phyloP scores from a whole-genome alignment of 1,284 basidiomycete genomes.

The Marasmius tenuissimus region DNA sequence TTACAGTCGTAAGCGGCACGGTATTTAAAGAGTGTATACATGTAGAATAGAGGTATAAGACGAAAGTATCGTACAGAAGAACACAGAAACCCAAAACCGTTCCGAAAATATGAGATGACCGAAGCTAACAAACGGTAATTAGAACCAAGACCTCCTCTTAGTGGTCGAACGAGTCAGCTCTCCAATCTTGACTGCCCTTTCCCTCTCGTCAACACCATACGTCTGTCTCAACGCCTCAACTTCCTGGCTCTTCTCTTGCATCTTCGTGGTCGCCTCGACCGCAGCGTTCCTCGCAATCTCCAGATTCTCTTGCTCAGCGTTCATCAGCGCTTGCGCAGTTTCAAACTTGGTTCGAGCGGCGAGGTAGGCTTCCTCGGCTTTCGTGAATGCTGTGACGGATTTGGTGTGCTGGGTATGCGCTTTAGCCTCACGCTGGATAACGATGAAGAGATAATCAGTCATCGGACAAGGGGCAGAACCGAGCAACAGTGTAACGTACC shows the following conservation, averaged over 20 bases:
- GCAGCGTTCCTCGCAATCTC: conserved; percentile 45
- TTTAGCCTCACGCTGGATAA: conserved; percentile 44
- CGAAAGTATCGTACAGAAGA: no score
- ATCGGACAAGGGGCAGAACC: neutral
- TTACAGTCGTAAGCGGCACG: no score
- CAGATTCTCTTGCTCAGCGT: conserved; percentile 41
- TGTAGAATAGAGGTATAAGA: no score
- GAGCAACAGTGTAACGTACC: conserved; percentile 26
- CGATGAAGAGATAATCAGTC: neutral
- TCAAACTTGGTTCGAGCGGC: conserved; percentile 48
- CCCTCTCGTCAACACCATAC: conserved; percentile 53
- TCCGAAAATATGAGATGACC: no score
- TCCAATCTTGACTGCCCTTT: conserved; percentile 43
- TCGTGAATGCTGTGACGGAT: conserved; percentile 42
- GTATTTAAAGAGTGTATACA: no score
- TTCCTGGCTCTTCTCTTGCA: conserved; percentile 54
- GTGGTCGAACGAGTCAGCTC: conserved; percentile 27
- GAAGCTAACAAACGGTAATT: neutral
- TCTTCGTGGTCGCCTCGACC: conserved; percentile 43
- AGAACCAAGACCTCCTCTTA: neutral
- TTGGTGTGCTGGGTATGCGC: conserved; percentile 44
- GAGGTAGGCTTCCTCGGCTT: conserved; percentile 47
- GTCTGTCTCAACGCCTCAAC: conserved; percentile 48
- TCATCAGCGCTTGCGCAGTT: conserved; percentile 41
- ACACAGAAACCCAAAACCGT: no score